These are phyloP conservation scores for Xerocomus minutiporus DNA, from an alignment of 1,284 basidiomycete species.

Conservation along the genomic window DNA sequence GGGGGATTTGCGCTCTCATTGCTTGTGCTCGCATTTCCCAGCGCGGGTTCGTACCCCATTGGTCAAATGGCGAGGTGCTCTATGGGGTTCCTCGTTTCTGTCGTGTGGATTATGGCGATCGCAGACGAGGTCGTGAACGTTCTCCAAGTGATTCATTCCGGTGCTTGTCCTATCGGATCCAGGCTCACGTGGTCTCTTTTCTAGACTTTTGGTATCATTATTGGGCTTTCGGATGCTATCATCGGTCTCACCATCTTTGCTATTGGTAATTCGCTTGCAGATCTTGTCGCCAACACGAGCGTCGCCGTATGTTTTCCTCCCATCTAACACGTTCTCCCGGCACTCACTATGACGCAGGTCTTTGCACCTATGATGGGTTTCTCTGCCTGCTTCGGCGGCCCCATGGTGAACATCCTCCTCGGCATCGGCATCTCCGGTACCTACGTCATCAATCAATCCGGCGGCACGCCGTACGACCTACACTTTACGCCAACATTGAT, in stretches of 20 bases:
- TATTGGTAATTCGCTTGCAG: constrained; percentile 92
- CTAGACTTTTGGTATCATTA: constrained; percentile 87
- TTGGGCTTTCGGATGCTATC: constrained; percentile 95
- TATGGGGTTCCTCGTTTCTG: constrained; percentile 83
- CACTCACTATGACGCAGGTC: constrained; percentile 39
- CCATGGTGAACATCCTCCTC: constrained; percentile 95
- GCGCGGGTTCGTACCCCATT: constrained; percentile 54
- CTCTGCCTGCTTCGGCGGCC: constrained; percentile 90
- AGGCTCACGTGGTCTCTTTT: constrained; percentile 13
- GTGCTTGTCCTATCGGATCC: neutral
- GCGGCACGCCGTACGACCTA: constrained; percentile 56
- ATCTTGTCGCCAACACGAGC: constrained; percentile 95
- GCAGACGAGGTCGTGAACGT: constrained; percentile 91
- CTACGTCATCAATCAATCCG: constrained; percentile 61
- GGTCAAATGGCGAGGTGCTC: constrained; percentile 75
- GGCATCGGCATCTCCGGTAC: constrained; percentile 80
- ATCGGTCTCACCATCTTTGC: constrained; percentile 96
- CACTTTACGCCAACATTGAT: constrained; percentile 81
- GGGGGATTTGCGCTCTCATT: constrained; percentile 53
- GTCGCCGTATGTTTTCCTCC: constrained; percentile 59
- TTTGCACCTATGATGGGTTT: constrained; percentile 88
- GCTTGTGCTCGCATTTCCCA: constrained; percentile 60
- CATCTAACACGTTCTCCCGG: neutral
- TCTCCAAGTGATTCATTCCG: constrained; percentile 57
- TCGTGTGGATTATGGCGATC: constrained; percentile 95